A percentile compares a stretch with the other conserved stretches of the same genome.
Conservation (phyloP, 2,329 filamentous ascomycete genomes). For the Cadophora sp. region DNA sequence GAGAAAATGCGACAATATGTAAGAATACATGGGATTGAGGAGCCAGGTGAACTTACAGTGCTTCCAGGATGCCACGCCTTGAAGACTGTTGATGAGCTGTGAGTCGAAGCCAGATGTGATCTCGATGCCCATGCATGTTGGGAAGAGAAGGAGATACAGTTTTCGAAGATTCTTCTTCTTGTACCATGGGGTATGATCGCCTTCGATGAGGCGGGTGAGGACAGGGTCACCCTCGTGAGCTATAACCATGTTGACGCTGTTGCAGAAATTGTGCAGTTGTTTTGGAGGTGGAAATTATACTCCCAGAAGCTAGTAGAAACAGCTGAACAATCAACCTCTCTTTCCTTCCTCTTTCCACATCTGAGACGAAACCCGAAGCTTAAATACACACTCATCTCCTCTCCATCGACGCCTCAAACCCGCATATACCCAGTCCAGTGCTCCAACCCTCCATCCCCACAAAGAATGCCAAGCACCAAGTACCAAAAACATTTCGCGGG, state of each 20-base stretch:
- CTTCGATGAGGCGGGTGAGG: slow-evolving; percentile 48
- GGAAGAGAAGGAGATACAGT: slow-evolving; percentile 50
- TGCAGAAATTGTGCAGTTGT: background rate
- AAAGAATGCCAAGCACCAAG: too few species aligned
- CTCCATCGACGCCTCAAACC: background rate
- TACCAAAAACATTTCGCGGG: background rate
- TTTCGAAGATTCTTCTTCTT: slow-evolving; percentile 47
- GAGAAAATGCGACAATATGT: background rate
- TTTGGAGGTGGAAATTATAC: background rate
- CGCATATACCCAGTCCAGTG: too few species aligned
- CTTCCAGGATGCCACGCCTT: slow-evolving; percentile 45
- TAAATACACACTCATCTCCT: background rate
- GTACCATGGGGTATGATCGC: slow-evolving; percentile 49
- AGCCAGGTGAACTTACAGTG: too few species aligned
- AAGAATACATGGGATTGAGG: too few species aligned
- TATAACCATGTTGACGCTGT: background rate
- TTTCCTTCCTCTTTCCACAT: background rate
- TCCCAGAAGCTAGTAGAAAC: background rate
- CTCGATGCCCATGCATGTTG: slow-evolving; percentile 60
- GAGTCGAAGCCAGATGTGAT: slow-evolving; percentile 62
- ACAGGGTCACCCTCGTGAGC: slow-evolving; percentile 43
- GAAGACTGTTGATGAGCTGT: slow-evolving; percentile 54
- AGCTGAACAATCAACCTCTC: background rate
- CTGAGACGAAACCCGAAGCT: background rate
- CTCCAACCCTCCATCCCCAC: too few species aligned